Evolutionary conservation across 1,284 basidiomycete species (phyloP).

Genomic region (Singerocomus inundabilis): DNA sequence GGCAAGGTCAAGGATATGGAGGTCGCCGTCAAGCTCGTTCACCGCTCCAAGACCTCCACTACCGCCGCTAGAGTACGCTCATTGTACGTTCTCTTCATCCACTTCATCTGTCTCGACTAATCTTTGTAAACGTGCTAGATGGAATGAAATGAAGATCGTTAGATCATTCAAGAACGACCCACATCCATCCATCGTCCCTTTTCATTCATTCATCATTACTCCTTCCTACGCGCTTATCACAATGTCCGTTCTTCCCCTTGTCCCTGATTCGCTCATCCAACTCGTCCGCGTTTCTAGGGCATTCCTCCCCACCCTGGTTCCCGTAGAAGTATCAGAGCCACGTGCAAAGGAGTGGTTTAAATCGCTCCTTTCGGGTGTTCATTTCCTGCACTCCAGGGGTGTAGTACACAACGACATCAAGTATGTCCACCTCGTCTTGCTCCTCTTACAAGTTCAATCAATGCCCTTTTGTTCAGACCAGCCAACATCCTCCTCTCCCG

Average conservation of each 20-base stretch:
- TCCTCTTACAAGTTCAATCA: too few relatives aligned
- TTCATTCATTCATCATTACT: slow-evolving; percentile 91
- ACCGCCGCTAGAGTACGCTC: slow-evolving; percentile 86
- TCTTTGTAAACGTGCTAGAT: slow-evolving; percentile 43
- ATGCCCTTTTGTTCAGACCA: slow-evolving; percentile 48
- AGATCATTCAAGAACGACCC: slow-evolving; percentile 75
- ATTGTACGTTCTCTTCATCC: slow-evolving; percentile 48
- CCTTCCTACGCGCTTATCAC: slow-evolving; percentile 85
- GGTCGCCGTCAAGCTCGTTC: slow-evolving; percentile 89
- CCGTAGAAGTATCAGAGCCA: slow-evolving; percentile 77
- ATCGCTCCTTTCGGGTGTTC: slow-evolving; percentile 82
- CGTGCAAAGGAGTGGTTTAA: slow-evolving; percentile 83
- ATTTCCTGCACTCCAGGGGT: slow-evolving; percentile 82
- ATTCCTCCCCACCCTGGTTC: slow-evolving; percentile 73
- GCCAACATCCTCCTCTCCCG: slow-evolving; percentile 83
- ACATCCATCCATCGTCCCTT: slow-evolving; percentile 87
- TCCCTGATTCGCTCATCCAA: slow-evolving; percentile 6
- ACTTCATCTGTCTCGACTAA: slow-evolving; percentile 11
- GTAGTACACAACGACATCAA: slow-evolving; percentile 97
- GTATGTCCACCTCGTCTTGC: slow-evolving; percentile 40
- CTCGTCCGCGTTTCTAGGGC: slow-evolving; percentile 48
- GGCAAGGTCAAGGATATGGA: slow-evolving; percentile 46
- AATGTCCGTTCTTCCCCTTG: slow-evolving; percentile 56
- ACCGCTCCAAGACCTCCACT: slow-evolving; percentile 73
- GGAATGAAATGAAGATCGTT: slow-evolving; percentile 95